Conservation (phyloP, 331 rosid species). For the Stylosanthes scabra region DNA sequence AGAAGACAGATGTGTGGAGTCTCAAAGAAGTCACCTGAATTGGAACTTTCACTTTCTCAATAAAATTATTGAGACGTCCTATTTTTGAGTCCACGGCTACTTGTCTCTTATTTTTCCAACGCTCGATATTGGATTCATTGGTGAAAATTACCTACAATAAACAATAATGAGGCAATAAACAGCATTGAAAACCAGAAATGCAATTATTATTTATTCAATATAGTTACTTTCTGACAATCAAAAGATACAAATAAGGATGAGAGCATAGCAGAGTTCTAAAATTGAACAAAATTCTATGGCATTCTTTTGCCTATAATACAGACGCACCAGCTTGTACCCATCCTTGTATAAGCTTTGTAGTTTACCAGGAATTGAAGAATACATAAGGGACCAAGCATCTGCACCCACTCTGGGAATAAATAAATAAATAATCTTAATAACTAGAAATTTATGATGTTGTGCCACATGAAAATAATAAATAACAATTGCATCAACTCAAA, state of each 20-base stretch:
- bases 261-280: constrained; percentile 21
- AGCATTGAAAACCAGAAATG: constrained; percentile 19
- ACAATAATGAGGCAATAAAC: constrained; percentile 18
- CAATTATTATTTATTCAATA: background rate
- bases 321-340: constrained; percentile 90
- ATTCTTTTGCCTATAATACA: constrained; percentile 29
- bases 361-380: constrained; percentile 81
- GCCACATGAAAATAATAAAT: background rate
- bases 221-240: background rate
- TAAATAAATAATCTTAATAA: background rate
- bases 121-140: constrained; percentile 94
- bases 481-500: constrained; percentile 16
- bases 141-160: constrained; percentile 84
- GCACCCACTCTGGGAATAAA: constrained; percentile 74
- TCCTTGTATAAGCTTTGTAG: constrained; percentile 78
- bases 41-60: constrained; percentile 77
- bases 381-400: constrained; percentile 86
- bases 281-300: constrained; percentile 6
- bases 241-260: constrained; percentile 11
- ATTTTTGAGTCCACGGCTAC: constrained; percentile 89
- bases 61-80: constrained; percentile 82
- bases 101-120: constrained; percentile 93
- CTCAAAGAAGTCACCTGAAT: constrained; percentile 68
- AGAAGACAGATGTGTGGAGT: constrained; percentile 16
- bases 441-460: background rate